phyloP scores from a whole-genome alignment of 148 eudicot species.

The Persicaria tinctoria region DNA sequence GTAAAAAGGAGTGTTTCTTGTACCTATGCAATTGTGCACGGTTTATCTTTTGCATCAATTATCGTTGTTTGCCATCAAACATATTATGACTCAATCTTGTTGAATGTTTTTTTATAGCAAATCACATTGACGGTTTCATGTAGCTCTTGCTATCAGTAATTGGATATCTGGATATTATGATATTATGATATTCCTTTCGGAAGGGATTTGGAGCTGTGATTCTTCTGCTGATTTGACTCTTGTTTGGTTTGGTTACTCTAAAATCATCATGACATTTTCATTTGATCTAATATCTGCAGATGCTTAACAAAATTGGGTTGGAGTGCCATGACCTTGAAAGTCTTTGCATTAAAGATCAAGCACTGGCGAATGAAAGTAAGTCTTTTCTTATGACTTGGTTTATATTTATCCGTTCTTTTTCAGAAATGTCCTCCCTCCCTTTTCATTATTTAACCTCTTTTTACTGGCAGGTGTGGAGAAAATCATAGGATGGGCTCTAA shows the following conservation, averaged over 20 bases:
- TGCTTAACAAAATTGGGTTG: slow-evolving; percentile 45
- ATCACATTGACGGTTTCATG: too few species aligned
- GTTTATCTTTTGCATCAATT: not conserved
- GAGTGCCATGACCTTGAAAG: slow-evolving; percentile 72
- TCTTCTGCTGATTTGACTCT: too few species aligned
- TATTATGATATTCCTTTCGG: too few species aligned
- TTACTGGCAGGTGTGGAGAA: slow-evolving; percentile 60
- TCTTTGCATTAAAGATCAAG: slow-evolving; percentile 68
- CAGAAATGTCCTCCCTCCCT: not conserved
- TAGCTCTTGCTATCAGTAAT: too few species aligned
- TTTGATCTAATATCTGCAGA: slow-evolving; percentile 35
- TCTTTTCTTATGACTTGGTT: slow-evolving; percentile 9
- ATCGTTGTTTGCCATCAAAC: not conserved
- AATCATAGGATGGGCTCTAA: slow-evolving; percentile 81
- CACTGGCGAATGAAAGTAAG: slow-evolving; percentile 79
- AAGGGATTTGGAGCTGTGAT: too few species aligned
- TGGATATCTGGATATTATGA: too few species aligned
- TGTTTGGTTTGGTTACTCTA: not conserved
- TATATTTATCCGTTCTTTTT: not conserved
- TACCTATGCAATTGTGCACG: not conserved
- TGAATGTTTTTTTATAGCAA: not conserved
- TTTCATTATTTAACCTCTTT: not conserved
- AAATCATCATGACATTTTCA: not conserved
- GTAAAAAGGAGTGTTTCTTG: not conserved
- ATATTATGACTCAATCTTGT: not conserved